phyloP scores from a whole-genome alignment of 306 rosid species.

The Cicer bijugum region DNA sequence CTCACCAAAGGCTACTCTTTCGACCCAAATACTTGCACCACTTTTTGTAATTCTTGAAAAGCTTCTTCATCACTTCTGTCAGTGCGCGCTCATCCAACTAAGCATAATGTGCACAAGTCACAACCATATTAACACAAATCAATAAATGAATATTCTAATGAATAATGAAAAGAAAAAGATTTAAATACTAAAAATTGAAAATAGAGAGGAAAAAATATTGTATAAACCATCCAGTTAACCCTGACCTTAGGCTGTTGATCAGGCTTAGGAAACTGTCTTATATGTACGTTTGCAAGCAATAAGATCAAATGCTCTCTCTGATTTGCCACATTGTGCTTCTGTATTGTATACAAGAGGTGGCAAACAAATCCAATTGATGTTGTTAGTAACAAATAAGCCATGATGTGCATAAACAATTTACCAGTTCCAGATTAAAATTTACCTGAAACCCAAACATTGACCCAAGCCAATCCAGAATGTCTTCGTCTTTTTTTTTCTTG shows the following conservation, averaged over 20 bases:
- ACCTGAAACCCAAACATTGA: constrained; percentile 99
- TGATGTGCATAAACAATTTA: constrained; percentile 20
- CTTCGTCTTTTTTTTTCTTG: constrained; percentile 86
- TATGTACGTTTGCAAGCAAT: constrained; percentile 95
- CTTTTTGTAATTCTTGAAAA: constrained; percentile 92
- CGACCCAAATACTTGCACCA: constrained; percentile 99
- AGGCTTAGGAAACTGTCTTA: constrained; percentile 90
- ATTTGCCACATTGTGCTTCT: constrained; percentile 92
- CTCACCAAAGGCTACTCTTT: constrained; percentile 98
- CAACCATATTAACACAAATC: constrained; percentile 22
- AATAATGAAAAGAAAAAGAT: constrained; percentile 18
- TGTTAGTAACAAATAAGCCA: constrained; percentile 6
- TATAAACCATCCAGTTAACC: constrained; percentile 13
- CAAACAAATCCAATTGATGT: constrained; percentile 32
- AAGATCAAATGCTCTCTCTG: constrained; percentile 96
- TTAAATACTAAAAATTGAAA: constrained; percentile 24
- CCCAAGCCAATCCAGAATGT: constrained; percentile 96
- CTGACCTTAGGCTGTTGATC: constrained; percentile 99
- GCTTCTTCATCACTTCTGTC: constrained; percentile 97
- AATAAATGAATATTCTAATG: constrained; percentile 13
- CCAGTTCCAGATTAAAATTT: constrained; percentile 25
- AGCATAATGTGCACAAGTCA: constrained; percentile 49
- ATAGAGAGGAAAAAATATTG: neutral
- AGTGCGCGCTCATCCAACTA: constrained; percentile 97
- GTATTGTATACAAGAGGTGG: constrained; percentile 43